Evolutionary conservation across 208 protist species (phyloP), one percentile per base, ranked within the genome.

Genomic region (Phytomonas sp.): DNA sequence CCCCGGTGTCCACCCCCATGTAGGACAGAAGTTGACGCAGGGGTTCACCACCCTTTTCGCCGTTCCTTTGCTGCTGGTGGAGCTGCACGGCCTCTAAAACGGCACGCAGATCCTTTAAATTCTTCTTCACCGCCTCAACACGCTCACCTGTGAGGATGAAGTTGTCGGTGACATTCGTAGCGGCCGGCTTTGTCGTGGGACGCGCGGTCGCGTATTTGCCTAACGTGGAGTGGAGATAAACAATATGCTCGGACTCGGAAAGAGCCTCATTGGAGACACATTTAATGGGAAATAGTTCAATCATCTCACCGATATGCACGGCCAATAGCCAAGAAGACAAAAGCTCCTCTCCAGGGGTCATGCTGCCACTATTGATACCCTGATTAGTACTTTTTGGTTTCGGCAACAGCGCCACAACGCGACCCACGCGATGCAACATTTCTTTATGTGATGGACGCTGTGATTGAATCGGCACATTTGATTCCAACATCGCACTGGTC

Each of bases 251-350:
- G 31, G 67, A 71, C 19, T 77, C 79, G 0, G 77, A 81, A 62
- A 89, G 83, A 45, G 67, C 62, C 11, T 88, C 83, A 63, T 87
- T 80, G 37, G 75, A 80, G 64, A 93, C 45, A 65, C 72, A 74
- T 40, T 82, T 79, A 34, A 85, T 62, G 12, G 71, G 62, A 32
- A 90, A 72, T 5, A 83, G 75, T 49, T 89, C 83, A 12, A 81
- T 78, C n/a, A 72, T 78, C 56, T 91, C 86, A 61, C 85, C 88
- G 29, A 91, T 68, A 75, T 89, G 81, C n/a, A 89, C 77, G 29
- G 78, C 83, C 14, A 91, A 61, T 30, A 91, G 61, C 86, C 86
- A 91, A 10, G 73, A 73, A 19, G 77, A 76, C 4, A 76, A 67
- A 60, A 69, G 66, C 6, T 74, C 78, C 3, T 36, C 45, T 19